phyloP scores from a whole-genome alignment of 1,139 yeast genomes.

The Candida anutae region DNA sequence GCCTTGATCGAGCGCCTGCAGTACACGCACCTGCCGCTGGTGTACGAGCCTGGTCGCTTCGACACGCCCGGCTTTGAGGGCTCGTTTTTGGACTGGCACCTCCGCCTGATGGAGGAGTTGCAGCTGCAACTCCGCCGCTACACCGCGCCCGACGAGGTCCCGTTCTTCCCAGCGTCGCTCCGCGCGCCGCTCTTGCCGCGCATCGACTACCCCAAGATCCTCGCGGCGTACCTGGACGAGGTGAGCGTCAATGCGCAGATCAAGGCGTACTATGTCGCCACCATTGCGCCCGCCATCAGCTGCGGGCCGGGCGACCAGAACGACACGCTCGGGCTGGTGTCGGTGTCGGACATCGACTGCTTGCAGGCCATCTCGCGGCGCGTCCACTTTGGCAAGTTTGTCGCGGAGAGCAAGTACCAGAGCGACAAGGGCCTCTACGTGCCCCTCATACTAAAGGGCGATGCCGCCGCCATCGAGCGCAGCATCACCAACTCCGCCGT shows the following conservation, averaged over 20 bases:
- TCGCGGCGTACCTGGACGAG: conserved; percentile 68
- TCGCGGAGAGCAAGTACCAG: conserved; percentile 88
- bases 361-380: conserved; percentile 88
- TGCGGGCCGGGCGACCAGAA: conserved; percentile 66
- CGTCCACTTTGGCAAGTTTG: conserved; percentile 94
- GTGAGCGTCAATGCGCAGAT: conserved; percentile 71
- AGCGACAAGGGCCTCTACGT: conserved; percentile 59
- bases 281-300: conserved; percentile 68
- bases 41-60: conserved; percentile 55
- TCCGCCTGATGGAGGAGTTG: conserved; percentile 64
- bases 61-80: conserved; percentile 65
- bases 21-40: conserved; percentile 68
- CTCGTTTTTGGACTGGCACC: conserved; percentile 80
- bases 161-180: conserved; percentile 72
- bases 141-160: conserved; percentile 93
- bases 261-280: conserved; percentile 55
- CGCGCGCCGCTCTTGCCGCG: conserved; percentile 69
- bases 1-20: conserved; percentile 90
- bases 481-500: conserved; percentile 85
- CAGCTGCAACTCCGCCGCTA: conserved; percentile 86
- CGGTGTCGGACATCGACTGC: conserved; percentile 76
- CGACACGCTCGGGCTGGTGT: conserved; percentile 85
- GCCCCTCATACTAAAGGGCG: conserved; percentile 55
- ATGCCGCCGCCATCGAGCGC: conserved; percentile 64
- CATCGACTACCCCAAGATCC: conserved; percentile 66